These are phyloP conservation scores for Gossypium lobatum DNA, from an alignment of 441 rosid species.

Conservation along the genomic window DNA sequence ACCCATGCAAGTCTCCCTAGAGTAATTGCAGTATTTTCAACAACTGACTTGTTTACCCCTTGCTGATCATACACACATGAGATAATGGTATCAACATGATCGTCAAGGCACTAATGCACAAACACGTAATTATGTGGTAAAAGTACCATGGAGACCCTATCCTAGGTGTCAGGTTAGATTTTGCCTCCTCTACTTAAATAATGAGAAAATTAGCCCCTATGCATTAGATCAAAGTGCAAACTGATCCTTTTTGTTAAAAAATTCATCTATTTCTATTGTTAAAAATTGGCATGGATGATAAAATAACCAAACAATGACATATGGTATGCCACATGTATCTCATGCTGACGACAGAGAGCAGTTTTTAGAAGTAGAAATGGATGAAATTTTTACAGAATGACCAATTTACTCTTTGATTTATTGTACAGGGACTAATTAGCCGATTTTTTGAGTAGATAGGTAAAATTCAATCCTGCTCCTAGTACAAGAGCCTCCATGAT, in stretches of 20 bases:
- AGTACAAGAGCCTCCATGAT: neutral
- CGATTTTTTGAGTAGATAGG: neutral
- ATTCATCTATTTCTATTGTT: neutral
- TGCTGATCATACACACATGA: slow-evolving; percentile 29
- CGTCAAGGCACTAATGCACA: neutral
- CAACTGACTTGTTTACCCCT: slow-evolving; percentile 77
- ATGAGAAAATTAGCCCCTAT: neutral
- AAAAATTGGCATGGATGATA: neutral
- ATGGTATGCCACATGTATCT: neutral
- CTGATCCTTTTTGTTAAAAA: neutral
- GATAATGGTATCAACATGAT: neutral
- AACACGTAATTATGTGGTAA: neutral
- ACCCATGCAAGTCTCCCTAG: slow-evolving; percentile 98
- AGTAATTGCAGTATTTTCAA: slow-evolving; percentile 95
- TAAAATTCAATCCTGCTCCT: neutral
- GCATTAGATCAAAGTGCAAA: neutral
- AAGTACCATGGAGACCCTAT: neutral
- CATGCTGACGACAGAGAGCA: neutral
- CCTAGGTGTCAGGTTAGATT: neutral
- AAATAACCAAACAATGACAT: neutral
- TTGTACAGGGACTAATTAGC: neutral
- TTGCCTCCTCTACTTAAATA: neutral
- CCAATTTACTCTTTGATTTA: neutral
- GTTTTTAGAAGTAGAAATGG: neutral
- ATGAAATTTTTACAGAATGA: neutral